These are phyloP conservation scores for Fusarium sp. DNA, from an alignment of 2,329 filamentous ascomycete genomes.

Conservation along the genomic window DNA sequence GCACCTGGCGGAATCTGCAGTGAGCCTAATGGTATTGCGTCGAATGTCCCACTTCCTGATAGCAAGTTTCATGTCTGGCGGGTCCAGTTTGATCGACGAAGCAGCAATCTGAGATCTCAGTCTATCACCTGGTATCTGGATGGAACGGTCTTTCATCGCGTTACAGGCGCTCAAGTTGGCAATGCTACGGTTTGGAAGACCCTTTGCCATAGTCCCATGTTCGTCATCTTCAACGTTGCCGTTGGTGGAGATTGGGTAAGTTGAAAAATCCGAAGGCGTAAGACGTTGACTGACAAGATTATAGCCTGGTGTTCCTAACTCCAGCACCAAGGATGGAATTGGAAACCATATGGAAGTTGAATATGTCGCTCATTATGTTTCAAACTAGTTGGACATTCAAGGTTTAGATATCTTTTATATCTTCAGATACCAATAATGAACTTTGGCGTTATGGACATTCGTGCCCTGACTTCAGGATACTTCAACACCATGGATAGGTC, in stretches of 20 bases:
- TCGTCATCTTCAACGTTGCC: constrained; percentile 64
- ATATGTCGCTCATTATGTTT: constrained; percentile 57
- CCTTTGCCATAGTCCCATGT: constrained; percentile 60
- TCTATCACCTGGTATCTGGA: constrained; percentile 62
- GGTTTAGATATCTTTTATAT: background rate
- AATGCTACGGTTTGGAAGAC: constrained; percentile 58
- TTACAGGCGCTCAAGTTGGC: constrained; percentile 56
- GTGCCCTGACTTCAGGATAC: fast-evolving
- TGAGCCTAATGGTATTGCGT: constrained; percentile 57
- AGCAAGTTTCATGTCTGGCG: constrained; percentile 60
- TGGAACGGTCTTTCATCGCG: constrained; percentile 52
- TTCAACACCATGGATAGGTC: too few relatives aligned
- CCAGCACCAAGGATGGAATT: constrained; percentile 54
- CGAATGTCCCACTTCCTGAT: constrained; percentile 48
- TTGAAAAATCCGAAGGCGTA: background rate
- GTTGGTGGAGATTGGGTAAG: constrained; percentile 63
- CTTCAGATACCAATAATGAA: background rate
- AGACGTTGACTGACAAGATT: background rate
- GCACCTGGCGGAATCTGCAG: constrained; percentile 59
- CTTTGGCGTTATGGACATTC: background rate
- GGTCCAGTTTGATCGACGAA: constrained; percentile 59
- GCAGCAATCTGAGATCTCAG: constrained; percentile 56
- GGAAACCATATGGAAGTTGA: constrained; percentile 62
- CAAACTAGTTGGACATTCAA: constrained; percentile 19
- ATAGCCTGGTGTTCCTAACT: constrained; percentile 60